These are phyloP conservation scores for Peniophora sp. DNA, from an alignment of 1,284 basidiomycete species.

Conservation along the genomic window DNA sequence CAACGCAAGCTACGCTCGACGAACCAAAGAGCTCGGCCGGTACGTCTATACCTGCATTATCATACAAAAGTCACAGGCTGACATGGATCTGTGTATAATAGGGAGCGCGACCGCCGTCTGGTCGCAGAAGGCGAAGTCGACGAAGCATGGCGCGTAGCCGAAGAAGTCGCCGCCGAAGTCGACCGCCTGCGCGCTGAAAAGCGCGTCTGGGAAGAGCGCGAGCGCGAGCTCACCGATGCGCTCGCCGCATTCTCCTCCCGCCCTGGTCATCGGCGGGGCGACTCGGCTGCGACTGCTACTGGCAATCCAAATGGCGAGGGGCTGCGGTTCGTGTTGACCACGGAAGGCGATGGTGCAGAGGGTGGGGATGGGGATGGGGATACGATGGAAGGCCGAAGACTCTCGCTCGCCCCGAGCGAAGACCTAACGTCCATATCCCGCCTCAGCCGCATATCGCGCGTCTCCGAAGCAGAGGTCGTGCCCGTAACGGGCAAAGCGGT, in stretches of 20 bases:
- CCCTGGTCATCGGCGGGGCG: background rate
- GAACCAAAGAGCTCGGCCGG: conserved; percentile 42
- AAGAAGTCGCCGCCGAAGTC: conserved; percentile 61
- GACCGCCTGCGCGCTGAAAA: conserved; percentile 32
- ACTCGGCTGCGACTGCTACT: conserved; percentile 1
- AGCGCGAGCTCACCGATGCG: background rate
- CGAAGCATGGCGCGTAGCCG: conserved; percentile 73
- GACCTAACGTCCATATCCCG: conserved; percentile 6
- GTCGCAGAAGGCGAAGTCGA: conserved; percentile 53
- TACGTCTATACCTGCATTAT: too few species aligned
- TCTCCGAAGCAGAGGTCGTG: conserved; percentile 22
- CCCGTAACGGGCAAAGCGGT: conserved; percentile 25
- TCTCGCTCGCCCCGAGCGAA: conserved; percentile 1
- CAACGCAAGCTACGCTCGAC: conserved; percentile 61
- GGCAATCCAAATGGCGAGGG: conserved; percentile 16
- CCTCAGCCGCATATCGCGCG: conserved; percentile 9
- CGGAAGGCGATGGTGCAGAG: conserved; percentile 31
- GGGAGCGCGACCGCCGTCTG: conserved; percentile 24
- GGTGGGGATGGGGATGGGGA: conserved; percentile 11
- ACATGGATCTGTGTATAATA: conserved; percentile 13
- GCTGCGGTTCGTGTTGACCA: conserved; percentile 7
- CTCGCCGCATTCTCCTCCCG: too few species aligned
- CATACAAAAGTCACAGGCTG: too few species aligned
- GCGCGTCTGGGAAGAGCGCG: background rate
- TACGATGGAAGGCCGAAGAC: conserved; percentile 4